Conservation (phyloP, 176 grass and related monocot species). For the Oryza brachyantha region DNA sequence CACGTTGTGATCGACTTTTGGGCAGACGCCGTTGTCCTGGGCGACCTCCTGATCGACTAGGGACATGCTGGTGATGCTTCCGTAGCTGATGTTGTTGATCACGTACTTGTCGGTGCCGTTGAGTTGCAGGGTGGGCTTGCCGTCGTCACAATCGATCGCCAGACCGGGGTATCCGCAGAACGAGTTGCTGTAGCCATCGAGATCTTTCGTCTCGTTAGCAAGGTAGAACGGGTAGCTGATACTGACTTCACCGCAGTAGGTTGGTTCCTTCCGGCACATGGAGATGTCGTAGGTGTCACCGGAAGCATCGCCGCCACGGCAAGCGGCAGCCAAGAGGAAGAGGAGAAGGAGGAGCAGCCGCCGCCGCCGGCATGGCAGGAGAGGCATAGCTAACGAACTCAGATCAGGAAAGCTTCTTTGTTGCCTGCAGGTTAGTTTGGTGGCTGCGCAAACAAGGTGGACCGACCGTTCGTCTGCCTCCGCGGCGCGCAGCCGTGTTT, state of each 20-base stretch:
- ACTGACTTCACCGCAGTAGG: background rate
- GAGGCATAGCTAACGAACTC: background rate
- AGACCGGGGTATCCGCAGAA: conserved; percentile 37
- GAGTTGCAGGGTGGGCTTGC: background rate
- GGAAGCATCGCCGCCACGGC: background rate
- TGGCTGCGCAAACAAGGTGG: background rate
- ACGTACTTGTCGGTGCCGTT: background rate
- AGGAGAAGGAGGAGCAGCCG: background rate
- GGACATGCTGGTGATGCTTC: background rate
- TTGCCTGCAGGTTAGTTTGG: background rate
- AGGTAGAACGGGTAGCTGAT: conserved; percentile 41
- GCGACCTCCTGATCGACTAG: background rate
- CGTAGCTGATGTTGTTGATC: background rate
- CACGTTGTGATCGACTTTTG: background rate
- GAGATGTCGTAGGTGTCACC: background rate
- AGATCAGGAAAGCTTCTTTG: background rate
- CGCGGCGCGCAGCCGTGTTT: background rate
- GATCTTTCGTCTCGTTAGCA: fast-evolving
- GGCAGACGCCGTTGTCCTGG: background rate
- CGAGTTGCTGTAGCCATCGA: background rate
- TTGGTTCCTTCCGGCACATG: background rate
- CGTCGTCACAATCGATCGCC: background rate
- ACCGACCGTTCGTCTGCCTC: background rate
- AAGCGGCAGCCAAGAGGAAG: background rate
- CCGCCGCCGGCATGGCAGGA: background rate